A percentile compares a stretch with the other conserved stretches of the same genome.
Conservation (phyloP, 345 rosid genomes). For the Bruguiera parviflora region DNA sequence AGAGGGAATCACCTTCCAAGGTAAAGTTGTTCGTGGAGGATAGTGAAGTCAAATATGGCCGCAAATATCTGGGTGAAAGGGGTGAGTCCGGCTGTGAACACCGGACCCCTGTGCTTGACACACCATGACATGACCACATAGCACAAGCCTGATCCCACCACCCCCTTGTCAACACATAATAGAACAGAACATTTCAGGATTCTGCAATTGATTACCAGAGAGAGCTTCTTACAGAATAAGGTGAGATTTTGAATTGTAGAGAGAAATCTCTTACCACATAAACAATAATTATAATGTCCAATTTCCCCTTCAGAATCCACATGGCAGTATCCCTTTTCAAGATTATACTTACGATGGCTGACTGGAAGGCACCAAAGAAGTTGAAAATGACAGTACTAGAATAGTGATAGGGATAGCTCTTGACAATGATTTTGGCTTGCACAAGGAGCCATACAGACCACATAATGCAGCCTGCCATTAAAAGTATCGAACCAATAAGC, state of each 20-base stretch:
- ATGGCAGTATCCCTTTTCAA: conserved; percentile 6
- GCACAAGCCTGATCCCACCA: conserved; percentile 28
- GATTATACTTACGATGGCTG: conserved; percentile 6
- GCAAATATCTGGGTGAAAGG: conserved; percentile 33
- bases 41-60: conserved; percentile 19
- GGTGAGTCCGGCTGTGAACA: conserved; percentile 28
- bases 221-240: too few relatives aligned
- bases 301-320: conserved; percentile 24
- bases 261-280: conserved; percentile 14
- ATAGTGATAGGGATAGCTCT: conserved; percentile 22
- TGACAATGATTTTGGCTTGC: conserved; percentile 20
- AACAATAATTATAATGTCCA: conserved; percentile 13
- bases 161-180: conserved; percentile 15
- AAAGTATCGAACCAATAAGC: conserved; percentile 23
- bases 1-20: conserved; percentile 21
- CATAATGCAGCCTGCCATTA: conserved; percentile 15
- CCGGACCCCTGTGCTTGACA: conserved; percentile 29
- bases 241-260: neutral
- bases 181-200: neutral
- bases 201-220: neutral
- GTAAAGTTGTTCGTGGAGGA: conserved; percentile 28
- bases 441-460: conserved; percentile 33
- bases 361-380: conserved; percentile 24
- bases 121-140: conserved; percentile 36
- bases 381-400: conserved; percentile 23